Evolutionary conservation across 2,329 filamentous ascomycete genomes (phyloP), one percentile per base, ranked within the genome.

Genomic region (Aspergillus fumigatus): DNA sequence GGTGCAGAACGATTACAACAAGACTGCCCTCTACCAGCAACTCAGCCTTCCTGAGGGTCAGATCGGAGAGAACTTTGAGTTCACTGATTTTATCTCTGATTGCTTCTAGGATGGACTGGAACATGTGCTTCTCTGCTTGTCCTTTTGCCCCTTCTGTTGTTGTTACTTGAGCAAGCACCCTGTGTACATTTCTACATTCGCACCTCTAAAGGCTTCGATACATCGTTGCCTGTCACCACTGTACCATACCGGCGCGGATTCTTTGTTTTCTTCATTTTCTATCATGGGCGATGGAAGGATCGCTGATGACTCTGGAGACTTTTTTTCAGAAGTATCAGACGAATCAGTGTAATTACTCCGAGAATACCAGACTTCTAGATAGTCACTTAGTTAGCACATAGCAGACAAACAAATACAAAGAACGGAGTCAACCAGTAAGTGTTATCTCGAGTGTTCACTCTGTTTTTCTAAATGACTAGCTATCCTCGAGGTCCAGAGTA

Each of bases 51-150:
- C 52, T 9, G 59, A 57, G 14, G 43, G 48, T 48, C 50, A 43
- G 48, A n/a, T 54, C 14, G 54, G 55, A 25, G 62, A 64, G 10
- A 43, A 57, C 8, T 59, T 66, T 48, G 59, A 64, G 29, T 62
- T 66, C 45, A 59, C 59, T 4, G 62, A 65, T 17, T 65, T 59
- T 27, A 49, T 62, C n/a, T 51, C 57, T 21, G 57, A 62, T 40
- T 61, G 51, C 35, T 65, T 58, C 43, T 62, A 45, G 60, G 32
- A 27, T 35, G 10, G 45, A 38, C 21, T 25, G 29, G 35, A 10
- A 19, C 47, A 26, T 8, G 21, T 32, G 25, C 41, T 52, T 38
- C 19, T 48, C 35, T 48, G 26, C 25, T 50, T 51, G 48, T 53
- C 29, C 51, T 43, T 57, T 49, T 23, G 21, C 19, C 21, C 5